Conservation (phyloP, 495 filamentous ascomycete genomes). For the Tirmania nivea region DNA sequence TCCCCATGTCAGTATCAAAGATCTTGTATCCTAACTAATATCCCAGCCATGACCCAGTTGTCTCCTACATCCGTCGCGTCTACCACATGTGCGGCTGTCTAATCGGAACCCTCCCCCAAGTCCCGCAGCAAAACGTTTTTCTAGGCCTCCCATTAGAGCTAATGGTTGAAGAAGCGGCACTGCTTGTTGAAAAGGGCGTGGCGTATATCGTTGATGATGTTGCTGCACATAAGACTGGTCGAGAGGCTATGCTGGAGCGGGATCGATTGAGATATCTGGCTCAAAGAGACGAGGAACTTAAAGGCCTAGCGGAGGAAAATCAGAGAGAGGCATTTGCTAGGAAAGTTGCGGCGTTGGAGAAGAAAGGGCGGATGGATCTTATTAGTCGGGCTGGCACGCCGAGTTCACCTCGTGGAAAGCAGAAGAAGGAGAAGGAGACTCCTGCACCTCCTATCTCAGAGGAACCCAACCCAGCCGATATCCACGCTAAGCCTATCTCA, state of each 20-base stretch:
- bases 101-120: slow-evolving; percentile 70
- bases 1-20: background rate
- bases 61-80: slow-evolving; percentile 56
- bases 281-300: slow-evolving; percentile 5
- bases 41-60: slow-evolving; percentile 20
- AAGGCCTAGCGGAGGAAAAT: slow-evolving; percentile 7
- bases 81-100: slow-evolving; percentile 77
- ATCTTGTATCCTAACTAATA: slow-evolving; percentile 2
- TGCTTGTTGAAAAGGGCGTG: slow-evolving; percentile 55
- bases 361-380: slow-evolving; percentile 14
- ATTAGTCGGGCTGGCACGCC: no score
- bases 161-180: slow-evolving; percentile 68
- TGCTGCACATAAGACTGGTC: slow-evolving; percentile 22
- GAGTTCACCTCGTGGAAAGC: no score
- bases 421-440: no score
- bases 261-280: slow-evolving; percentile 28
- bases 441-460: no score
- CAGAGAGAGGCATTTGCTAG: slow-evolving; percentile 21
- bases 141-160: slow-evolving; percentile 71
- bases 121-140: slow-evolving; percentile 87
- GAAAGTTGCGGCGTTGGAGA: slow-evolving; percentile 23
- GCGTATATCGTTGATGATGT: slow-evolving; percentile 16
- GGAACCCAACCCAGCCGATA: no score
- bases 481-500: no score
- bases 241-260: slow-evolving; percentile 34